Evolutionary conservation across 495 filamentous ascomycete genomes (phyloP).

Genomic region (Penicillium samsonianum): DNA sequence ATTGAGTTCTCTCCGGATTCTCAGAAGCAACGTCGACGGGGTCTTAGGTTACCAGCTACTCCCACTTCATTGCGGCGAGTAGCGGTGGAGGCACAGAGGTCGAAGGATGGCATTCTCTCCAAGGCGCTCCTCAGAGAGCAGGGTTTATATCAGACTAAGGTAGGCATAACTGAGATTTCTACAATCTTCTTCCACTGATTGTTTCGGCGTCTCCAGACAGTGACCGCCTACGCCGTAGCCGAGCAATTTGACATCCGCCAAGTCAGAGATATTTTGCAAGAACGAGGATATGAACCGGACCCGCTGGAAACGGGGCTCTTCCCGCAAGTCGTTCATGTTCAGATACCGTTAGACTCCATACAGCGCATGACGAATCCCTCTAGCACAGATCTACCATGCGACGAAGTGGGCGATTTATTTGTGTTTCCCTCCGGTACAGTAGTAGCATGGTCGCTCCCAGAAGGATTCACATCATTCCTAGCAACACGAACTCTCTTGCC

Average conservation of each 20-base stretch:
- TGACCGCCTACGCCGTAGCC: constrained; percentile 82
- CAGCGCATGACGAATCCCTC: constrained; percentile 53
- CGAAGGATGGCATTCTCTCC: constrained; percentile 48
- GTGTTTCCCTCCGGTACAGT: constrained; percentile 98
- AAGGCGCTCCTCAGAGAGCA: constrained; percentile 44
- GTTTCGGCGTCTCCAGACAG: constrained; percentile 45
- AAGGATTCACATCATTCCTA: constrained; percentile 68
- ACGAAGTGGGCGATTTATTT: constrained; percentile 83
- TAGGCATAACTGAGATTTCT: constrained; percentile 16
- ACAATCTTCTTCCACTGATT: constrained; percentile 25
- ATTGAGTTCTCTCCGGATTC: constrained; percentile 24
- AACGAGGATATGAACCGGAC: constrained; percentile 67
- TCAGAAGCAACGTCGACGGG: constrained; percentile 47
- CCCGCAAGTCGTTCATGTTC: constrained; percentile 67
- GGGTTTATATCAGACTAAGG: constrained; percentile 47
- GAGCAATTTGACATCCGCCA: constrained; percentile 80
- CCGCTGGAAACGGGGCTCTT: constrained; percentile 62
- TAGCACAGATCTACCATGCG: constrained; percentile 56
- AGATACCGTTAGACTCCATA: constrained; percentile 57
- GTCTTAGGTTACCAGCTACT: constrained; percentile 48
- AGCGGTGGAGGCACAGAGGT: constrained; percentile 61
- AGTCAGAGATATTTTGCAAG: constrained; percentile 68
- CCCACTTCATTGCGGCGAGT: constrained; percentile 58
- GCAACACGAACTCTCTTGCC: constrained; percentile 70
- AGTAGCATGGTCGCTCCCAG: constrained; percentile 82